phyloP scores from a whole-genome alignment of 768 basidiomycete genomes.

The Filobasidium floriforme region DNA sequence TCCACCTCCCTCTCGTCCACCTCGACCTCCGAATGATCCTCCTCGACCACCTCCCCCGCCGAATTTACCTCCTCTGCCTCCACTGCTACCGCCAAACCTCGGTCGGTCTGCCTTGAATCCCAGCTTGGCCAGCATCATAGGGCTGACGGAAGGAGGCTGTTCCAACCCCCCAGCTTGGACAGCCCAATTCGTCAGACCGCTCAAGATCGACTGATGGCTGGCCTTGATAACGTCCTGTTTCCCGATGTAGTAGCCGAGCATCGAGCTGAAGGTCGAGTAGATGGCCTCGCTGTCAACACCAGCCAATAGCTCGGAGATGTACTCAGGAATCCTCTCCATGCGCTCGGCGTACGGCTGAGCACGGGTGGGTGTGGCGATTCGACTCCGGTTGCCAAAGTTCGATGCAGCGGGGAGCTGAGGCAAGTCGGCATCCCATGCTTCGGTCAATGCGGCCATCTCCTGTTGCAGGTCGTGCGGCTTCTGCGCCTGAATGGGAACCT shows the following conservation, averaged over 20 bases:
- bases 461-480: constrained; percentile 50
- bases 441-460: constrained; percentile 51
- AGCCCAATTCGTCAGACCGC: constrained; percentile 60
- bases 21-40: constrained; percentile 15
- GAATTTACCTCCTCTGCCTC: constrained; percentile 12
- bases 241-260: constrained; percentile 65
- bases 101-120: constrained; percentile 40
- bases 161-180: constrained; percentile 53
- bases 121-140: constrained; percentile 49
- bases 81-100: neutral
- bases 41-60: constrained; percentile 18
- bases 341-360: constrained; percentile 21
- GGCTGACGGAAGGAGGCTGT: constrained; percentile 53
- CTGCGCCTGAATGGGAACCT: constrained; percentile 63
- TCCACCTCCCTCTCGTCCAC: constrained; percentile 12
- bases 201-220: constrained; percentile 49
- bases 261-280: constrained; percentile 57
- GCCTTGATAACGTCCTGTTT: constrained; percentile 52
- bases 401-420: constrained; percentile 32
- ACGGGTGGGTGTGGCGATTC: constrained; percentile 9
- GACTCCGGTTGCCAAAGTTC: constrained; percentile 5
- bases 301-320: constrained; percentile 37
- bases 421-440: constrained; percentile 48
- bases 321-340: constrained; percentile 35
- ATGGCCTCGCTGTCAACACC: constrained; percentile 52